Base-by-base conservation (phyloP, 176 grass and related monocot genomes). In the Oryza australiensis region DNA sequence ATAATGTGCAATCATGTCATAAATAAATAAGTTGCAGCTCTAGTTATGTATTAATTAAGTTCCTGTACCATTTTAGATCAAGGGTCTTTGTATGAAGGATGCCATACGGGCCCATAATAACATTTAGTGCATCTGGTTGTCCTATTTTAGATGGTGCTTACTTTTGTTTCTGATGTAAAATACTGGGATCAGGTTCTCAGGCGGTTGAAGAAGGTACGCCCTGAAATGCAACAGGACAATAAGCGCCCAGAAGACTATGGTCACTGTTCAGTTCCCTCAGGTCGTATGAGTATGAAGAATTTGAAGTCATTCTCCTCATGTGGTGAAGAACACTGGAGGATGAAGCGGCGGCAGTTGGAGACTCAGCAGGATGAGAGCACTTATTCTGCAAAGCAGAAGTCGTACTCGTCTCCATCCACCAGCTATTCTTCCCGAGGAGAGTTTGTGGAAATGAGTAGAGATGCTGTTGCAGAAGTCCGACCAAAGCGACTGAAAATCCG, bases 121-220 rank as follows among this genome's bases (percentile, higher is more conserved):
- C 14, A 65, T 55, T 46, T 3, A 20, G 24, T 27, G 16, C 32
- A 40, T 81, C 37, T 38, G 15, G 9, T 28, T 66, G 27, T 70
- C 48, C 16, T 73, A 37, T 53, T 76, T 41, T 62, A 16, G 30
- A 59, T 69, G 34, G 27, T 66, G 18, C 43, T 33, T 15, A 29
- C 62, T 62, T 42, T 42, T 66, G 60, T 30, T 77, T 74, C 70
- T 85, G 32, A 83, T 65, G 8, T 49, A 71, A 66, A 53, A 34
- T 86, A 23, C 12, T 79, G 42, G 42, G 9, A 57, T 28, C 74
- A 99, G 97, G 93, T 91, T 87, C 74, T 92, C 34, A 95, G 87
- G 89, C 90, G 97, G 43, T 74, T 99, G 87, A 99, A 95, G 85
- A 99, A 99, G 85, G 73, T 46, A 8, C 70, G 68, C 40, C 33